Base-by-base conservation (phyloP, 768 basidiomycete species). In the Guyanaporus albipodus region DNA sequence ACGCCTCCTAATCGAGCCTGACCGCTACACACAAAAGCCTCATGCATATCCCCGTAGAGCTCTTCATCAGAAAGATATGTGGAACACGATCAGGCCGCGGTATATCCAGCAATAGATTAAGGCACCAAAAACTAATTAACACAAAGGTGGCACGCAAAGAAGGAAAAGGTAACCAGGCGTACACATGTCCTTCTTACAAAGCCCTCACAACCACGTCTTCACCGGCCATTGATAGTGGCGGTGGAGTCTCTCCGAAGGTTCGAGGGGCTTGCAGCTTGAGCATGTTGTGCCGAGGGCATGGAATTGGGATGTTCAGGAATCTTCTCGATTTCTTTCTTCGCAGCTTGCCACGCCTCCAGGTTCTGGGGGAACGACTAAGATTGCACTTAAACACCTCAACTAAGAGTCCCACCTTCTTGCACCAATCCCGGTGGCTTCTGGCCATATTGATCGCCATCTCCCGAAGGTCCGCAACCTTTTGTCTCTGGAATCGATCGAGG, bases 301-400 rank as follows among this genome's bases (percentile, higher is more conserved):
- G 74, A 78, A 64, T 94, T 96, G 14, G 93, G 93, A 66, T 96
- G 93, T 45, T 84, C 79, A 28, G 91, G 85, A 62, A 99, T 94
- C 68, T 85, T 85, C 44, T 83, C 82, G 54, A 96, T 89, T 60
- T 95, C 93, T 56, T 78, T 80, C 73, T 91, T 91, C 8, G 92
- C 96, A 59, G 92, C 92, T 70, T 95, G 87, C 96, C 96, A 99
- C 43, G 87, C 89, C 60, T 96, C 90, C 40, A 99, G 74, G 69
- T 98, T 99, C 95, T 97, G 56, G 39, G 33, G 44, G 24, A 46
- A 51, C 22, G 37, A 43, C 47, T 55, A 45, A 64, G 45, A 42
- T 55, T 42, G 44, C 39, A 38, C 40, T 6, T 22, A 19, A n/a
- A 31, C 40, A 44, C 33, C 39, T 46, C 12, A 38, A 46, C 9